A percentile compares a stretch with the other conserved stretches of the same genome.
Evolutionary conservation across 2,329 filamentous ascomycete genomes (phyloP).

Genomic region (Leptographium galeiforme): DNA sequence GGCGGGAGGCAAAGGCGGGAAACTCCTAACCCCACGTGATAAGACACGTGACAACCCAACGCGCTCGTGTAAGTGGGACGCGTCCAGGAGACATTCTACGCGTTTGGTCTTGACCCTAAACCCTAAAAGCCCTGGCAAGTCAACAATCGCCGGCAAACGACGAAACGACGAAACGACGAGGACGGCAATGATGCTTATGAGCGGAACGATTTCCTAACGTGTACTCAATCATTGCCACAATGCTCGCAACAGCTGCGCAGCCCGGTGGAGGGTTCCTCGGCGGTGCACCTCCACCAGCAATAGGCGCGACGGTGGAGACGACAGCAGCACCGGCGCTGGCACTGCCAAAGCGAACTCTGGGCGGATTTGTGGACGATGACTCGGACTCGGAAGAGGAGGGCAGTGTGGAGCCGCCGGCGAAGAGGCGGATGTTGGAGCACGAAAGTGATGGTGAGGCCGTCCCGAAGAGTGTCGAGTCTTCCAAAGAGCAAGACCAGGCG

Average conservation of each 20-base stretch:
- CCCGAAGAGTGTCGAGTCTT: neutral
- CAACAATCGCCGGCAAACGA: neutral
- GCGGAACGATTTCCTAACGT: too few species aligned
- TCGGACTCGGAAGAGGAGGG: constrained; percentile 4
- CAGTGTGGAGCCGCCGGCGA: neutral
- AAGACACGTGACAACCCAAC: neutral
- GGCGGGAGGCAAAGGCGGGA: too few species aligned
- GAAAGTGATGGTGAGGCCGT: neutral
- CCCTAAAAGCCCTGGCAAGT: neutral
- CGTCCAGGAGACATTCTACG: constrained; percentile 5
- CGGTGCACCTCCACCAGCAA: neutral
- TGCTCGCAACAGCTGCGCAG: neutral
- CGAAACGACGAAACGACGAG: neutral
- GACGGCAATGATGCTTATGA: too few species aligned
- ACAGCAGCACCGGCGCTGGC: neutral
- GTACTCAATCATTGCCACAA: neutral
- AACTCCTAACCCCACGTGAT: neutral
- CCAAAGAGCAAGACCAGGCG: too few species aligned
- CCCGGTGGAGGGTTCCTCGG: neutral
- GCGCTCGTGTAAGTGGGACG: constrained; percentile 8
- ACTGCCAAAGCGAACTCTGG: constrained; percentile 2
- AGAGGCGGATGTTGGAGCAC: constrained; percentile 1
- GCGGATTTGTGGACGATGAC: constrained; percentile 11
- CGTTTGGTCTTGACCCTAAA: neutral
- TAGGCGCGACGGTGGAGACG: neutral